Percentiles rank a stretch among this genome's conserved stretches.
These are phyloP conservation scores for Linaria vulgaris DNA, from an alignment of 257 asterid genomes.

Conservation along the genomic window DNA sequence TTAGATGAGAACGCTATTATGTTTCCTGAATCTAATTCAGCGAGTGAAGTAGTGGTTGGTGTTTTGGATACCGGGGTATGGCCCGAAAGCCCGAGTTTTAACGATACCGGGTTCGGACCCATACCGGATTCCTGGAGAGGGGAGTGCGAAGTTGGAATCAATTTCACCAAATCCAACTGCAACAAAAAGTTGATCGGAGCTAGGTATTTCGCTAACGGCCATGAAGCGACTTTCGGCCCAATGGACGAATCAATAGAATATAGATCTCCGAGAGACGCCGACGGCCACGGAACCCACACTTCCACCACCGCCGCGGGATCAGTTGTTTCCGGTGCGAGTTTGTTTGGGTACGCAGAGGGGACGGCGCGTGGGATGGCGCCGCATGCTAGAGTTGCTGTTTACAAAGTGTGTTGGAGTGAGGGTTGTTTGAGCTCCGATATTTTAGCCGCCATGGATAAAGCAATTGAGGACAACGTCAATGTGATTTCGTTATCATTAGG, in stretches of 20 bases:
- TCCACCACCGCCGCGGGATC: constrained; percentile 87
- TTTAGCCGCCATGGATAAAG: constrained; percentile 77
- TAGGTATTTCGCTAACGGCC: constrained; percentile 61
- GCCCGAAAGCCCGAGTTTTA: constrained; percentile 91
- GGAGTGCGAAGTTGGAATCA: constrained; percentile 62
- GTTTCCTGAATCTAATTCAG: constrained; percentile 56
- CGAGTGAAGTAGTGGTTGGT: constrained; percentile 64
- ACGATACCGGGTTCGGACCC: constrained; percentile 65
- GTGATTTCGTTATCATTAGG: constrained; percentile 80
- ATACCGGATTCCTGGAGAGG: constrained; percentile 81
- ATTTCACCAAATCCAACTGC: constrained; percentile 54
- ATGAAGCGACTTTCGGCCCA: constrained; percentile 77
- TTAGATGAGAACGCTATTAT: constrained; percentile 56
- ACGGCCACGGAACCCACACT: constrained; percentile 96
- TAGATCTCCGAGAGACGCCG: constrained; percentile 81
- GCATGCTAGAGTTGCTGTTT: constrained; percentile 65
- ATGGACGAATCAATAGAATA: constrained; percentile 64
- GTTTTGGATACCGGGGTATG: constrained; percentile 88
- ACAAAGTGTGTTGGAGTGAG: constrained; percentile 81
- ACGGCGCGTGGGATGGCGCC: constrained; percentile 93
- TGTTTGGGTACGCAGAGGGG: constrained; percentile 77
- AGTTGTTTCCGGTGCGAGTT: constrained; percentile 58
- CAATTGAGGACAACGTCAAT: constrained; percentile 68
- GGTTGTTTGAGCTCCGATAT: constrained; percentile 93
- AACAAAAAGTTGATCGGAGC: constrained; percentile 85